A percentile compares a stretch with the other conserved stretches of the same genome.
phyloP scores from a whole-genome alignment of 352 stramenopile species.

The Globisporangium perplexum region DNA sequence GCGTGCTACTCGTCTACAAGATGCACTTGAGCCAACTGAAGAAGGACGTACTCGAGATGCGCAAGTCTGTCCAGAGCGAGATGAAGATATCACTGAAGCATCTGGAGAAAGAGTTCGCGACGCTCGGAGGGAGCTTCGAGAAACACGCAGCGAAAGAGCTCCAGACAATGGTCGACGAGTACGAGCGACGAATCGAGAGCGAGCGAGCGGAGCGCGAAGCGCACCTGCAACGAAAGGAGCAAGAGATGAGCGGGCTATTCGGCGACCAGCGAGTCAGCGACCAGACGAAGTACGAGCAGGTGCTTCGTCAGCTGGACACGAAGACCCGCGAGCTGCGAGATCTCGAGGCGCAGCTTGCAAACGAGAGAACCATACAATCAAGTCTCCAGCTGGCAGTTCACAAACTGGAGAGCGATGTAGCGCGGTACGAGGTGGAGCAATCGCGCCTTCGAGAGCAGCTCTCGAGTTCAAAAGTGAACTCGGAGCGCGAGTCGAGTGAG shows the following conservation, averaged over 20 bases:
- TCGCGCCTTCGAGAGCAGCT: conserved; percentile 34
- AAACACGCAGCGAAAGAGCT: conserved; percentile 20
- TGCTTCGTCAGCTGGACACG: conserved; percentile 29
- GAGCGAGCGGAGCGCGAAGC: conserved; percentile 44
- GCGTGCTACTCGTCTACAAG: conserved; percentile 20
- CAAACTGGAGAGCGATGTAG: conserved; percentile 33
- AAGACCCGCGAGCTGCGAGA: conserved; percentile 34
- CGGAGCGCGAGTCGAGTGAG: conserved; percentile 19
- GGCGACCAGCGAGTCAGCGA: conserved; percentile 40
- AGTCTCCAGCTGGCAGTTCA: conserved; percentile 27
- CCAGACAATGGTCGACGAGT: conserved; percentile 14
- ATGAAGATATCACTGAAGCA: conserved; percentile 23
- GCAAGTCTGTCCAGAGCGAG: conserved; percentile 23
- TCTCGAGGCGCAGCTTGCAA: conserved; percentile 17
- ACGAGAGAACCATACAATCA: conserved; percentile 20
- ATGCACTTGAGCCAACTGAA: conserved; percentile 23
- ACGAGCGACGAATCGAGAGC: conserved; percentile 20
- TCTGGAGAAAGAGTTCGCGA: conserved; percentile 25
- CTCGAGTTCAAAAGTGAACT: conserved; percentile 23
- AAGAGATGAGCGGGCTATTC: conserved; percentile 39
- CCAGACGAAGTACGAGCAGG: conserved; percentile 50
- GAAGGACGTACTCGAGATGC: conserved; percentile 27
- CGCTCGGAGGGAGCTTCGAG: conserved; percentile 16
- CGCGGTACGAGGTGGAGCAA: conserved; percentile 22
- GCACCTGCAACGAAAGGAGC: conserved; percentile 37